Base-by-base conservation (phyloP, 345 rosid genomes). In the Turnera subulata region DNA sequence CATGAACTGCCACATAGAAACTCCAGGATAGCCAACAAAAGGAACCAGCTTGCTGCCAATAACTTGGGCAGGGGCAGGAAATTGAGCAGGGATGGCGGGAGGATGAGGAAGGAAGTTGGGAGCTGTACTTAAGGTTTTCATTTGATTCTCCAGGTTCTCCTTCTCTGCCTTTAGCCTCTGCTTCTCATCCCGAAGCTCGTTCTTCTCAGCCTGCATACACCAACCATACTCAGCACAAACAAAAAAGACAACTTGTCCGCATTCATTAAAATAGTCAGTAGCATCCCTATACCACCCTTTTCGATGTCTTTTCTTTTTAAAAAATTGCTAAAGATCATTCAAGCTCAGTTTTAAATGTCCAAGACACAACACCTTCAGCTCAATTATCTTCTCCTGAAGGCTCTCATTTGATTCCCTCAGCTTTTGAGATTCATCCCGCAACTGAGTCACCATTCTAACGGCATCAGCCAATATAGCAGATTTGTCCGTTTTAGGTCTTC, bases 401-500 rank as follows among this genome's bases (percentile, higher is more conserved):
- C 47, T 66, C 55, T 56, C 68, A 50, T 57, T 75, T 8, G 76
- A 25, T 55, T 64, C 62, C 48, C 48, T 64, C 50, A 64, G 62
- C 50, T 64, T 64, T 22, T 40, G 52, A 59, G 68, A 53, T 55
- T 64, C 68, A 55, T 47, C 66, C 17, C 76, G 49, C 26, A 67
- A 56, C 65, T 56, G 71, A 25, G 48, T 67, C 48, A 75, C 62
- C 73, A 67, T 64, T 48, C 58, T 53, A 55, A 65, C 46, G 46
- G 76, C 73, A 60, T 75, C 80, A 44, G 25, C 50, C 54, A 71
- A 25, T 51, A 71, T 64, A 38, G 53, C 60, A 32, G 65, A 73
- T 56, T 75, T 75, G 65, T 71, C 80, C 14, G 46, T 24, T 52
- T 67, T 75, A 23, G 67, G 67, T 53, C 64, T 75, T 29, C 67